These are phyloP conservation scores for Hypoxylon trugodes DNA, from an alignment of 495 filamentous ascomycete genomes.

Conservation along the genomic window DNA sequence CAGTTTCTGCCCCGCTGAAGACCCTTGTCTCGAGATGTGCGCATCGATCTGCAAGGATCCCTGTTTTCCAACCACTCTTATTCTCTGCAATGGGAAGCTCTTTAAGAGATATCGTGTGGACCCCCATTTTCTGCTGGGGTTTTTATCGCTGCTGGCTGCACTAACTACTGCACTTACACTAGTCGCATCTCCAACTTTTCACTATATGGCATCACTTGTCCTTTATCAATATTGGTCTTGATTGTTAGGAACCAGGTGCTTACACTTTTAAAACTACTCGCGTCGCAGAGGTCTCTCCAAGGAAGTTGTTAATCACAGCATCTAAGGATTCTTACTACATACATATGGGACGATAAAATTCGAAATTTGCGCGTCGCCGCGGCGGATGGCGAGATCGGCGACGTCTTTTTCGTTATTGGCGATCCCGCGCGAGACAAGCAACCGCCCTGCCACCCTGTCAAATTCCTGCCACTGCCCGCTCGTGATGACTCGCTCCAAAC, in stretches of 20 bases:
- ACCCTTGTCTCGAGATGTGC: slow-evolving; percentile 36
- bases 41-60: slow-evolving; percentile 32
- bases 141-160: no score
- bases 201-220: background rate
- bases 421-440: slow-evolving; percentile 21
- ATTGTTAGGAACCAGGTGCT: no score
- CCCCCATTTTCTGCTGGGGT: slow-evolving; percentile 18
- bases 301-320: no score
- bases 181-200: slow-evolving; percentile 18
- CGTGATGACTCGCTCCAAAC: slow-evolving; percentile 34
- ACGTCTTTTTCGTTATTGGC: slow-evolving; percentile 7
- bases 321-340: no score
- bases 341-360: no score
- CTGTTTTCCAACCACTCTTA: slow-evolving; percentile 18
- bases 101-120: slow-evolving; percentile 32
- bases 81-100: slow-evolving; percentile 38
- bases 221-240: background rate
- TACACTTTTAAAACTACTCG: slow-evolving; percentile 4
- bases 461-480: no score
- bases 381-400: slow-evolving; percentile 18
- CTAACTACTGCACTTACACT: no score
- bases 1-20: slow-evolving; percentile 9
- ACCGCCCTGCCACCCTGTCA: background rate
- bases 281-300: background rate
- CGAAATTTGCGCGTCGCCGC: no score